Conservation (phyloP, 2,329 filamentous ascomycete species). For the Scorias spongiosa region DNA sequence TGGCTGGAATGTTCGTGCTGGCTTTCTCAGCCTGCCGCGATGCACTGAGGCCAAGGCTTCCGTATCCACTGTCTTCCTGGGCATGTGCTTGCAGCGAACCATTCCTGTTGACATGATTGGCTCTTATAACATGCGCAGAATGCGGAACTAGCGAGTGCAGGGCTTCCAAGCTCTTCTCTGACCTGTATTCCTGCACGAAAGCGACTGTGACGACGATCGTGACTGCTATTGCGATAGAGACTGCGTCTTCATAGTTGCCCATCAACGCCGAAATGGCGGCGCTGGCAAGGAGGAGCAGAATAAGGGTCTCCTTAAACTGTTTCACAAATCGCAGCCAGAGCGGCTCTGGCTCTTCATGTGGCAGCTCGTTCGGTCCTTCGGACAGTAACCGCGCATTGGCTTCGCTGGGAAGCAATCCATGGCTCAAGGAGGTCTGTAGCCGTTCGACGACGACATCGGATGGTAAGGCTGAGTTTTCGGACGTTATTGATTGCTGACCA, state of each 20-base stretch:
- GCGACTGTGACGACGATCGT: conserved; percentile 94
- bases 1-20: conserved; percentile 73
- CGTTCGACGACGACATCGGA: conserved; percentile 61
- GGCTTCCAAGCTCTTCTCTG: conserved; percentile 92
- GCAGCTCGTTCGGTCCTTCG: conserved; percentile 85
- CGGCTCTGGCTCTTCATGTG: conserved; percentile 83
- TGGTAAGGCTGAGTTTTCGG: conserved; percentile 49
- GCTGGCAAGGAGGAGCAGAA: conserved; percentile 78
- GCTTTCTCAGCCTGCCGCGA: conserved; percentile 53
- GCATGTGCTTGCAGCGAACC: not conserved
- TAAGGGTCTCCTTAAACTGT: conserved; percentile 93
- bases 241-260: conserved; percentile 84
- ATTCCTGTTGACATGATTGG: conserved; percentile 17
- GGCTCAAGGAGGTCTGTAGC: conserved; percentile 65
- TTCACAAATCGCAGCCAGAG: conserved; percentile 90
- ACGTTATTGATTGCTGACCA: conserved; percentile 29
- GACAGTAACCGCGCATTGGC: conserved; percentile 64
- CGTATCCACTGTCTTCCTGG: conserved; percentile 31
- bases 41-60: conserved; percentile 38
- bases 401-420: conserved; percentile 68
- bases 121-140: conserved; percentile 81
- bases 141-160: conserved; percentile 88
- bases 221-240: conserved; percentile 91
- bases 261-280: conserved; percentile 78
- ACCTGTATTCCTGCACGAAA: conserved; percentile 93